Base-by-base conservation (phyloP, 2,329 filamentous ascomycete species). In the Claviceps humidiphila region DNA sequence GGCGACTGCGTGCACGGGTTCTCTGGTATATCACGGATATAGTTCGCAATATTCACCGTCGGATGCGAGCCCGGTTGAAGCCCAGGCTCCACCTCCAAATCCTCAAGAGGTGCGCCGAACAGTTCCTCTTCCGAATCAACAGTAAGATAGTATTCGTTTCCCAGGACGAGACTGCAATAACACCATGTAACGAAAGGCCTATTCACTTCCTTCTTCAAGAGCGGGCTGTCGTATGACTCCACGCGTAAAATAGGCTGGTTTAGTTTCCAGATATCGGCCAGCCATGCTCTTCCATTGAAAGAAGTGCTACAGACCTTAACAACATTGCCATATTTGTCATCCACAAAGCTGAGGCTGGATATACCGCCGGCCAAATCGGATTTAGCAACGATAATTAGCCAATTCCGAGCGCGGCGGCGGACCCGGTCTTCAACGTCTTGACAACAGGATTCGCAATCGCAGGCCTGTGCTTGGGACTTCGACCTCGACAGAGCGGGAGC, bases 231-330 rank as follows among this genome's bases (percentile, higher is more conserved):
- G 30, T 47, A 54, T 5, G 56, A 54, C 5, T 37, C 50, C 20
- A 71, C 58, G 4, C 60, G 57, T 14, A 68, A 55, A 9, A 60
- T 57, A 0, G 61, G 58, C 49, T 62, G 59, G 9, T 48, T 54
- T 2, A 61, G 53, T 39, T 66, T 68, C 77, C 76, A 81, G 14
- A 81, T 77, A 44, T 77, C 67, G 44, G 76, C 66, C 13, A 79
- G 54, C 72, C 74, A 80, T 5, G 71, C 58, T 11, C 57, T 62
- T 1, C 75, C 77, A 11, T 62, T 59, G 42, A 81, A 74, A 45
- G 80, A 77, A 24, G 77, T 62, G 1, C 73, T 77, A 24, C 71
- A 68, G 1, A 81, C 59, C 55, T 72, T 74, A 4, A 75, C 69
- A 2, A 76, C 78, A 2, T 71, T 58, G 2, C 77, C 77, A 1